Evolutionary conservation across 2,329 filamentous ascomycete genomes (phyloP), one percentile per base, ranked within the genome.

Genomic region (Cucurbitaria berberidis): DNA sequence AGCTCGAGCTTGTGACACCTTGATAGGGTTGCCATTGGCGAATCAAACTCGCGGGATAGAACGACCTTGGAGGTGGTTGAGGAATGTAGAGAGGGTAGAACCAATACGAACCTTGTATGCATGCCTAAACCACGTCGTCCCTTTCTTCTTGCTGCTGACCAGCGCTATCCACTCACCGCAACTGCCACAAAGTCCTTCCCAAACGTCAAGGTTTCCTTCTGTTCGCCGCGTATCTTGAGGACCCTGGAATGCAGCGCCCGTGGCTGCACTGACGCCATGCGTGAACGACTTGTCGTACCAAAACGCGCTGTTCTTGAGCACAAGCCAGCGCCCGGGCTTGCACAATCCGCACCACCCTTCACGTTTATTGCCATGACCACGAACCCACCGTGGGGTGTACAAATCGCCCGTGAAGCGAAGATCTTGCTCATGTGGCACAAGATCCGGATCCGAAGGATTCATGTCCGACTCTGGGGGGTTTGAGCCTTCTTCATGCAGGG

Each of bases 241-340:
- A 62, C 89, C 86, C 70, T 90, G 86, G 77, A 95, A 93, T 3
- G 88, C 85, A 58, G 83, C 87, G 21, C 91, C 90, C 0, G 90
- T 93, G 3, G 89, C 88, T 24, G 89, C 90, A 69, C 89, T 91
- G 72, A 96, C 91, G 44, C 91, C 91, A 69, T 96, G 91, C 2
- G 89, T 91, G 73, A 95, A 96, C 51, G 88, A 90, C 80, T 95
- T 93, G 78, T 96, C 91, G 74, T 96, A 96, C 91, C 91, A 96
- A 74, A 91, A 96, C 6, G 91, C 91, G 49, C 89, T 93, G 77
- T 96, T 95, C 79, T 95, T 96, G 53, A 96, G 80, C 15, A 93
- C 90, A 48, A 93, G 83, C 91, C 91, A 96, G 44, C 90, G 82
- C 2, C 90, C 90, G 2, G 90, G 89, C 73, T 92, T 93, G 80